A percentile compares a stretch with the other conserved stretches of the same genome.
Conservation (phyloP, 164 flowering plant genomes). For the Umbilicus rupestris region DNA sequence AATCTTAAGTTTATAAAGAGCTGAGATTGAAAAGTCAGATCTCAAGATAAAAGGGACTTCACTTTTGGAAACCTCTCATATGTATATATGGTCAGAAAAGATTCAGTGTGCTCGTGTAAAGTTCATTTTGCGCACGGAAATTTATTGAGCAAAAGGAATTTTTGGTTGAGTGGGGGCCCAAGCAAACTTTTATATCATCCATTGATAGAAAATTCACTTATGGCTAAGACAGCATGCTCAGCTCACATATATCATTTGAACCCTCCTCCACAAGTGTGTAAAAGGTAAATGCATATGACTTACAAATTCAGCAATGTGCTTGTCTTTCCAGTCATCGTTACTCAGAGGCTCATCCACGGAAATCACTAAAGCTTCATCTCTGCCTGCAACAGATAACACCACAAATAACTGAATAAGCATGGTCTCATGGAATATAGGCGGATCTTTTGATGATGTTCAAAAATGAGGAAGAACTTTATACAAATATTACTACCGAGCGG, state of each 20-base stretch:
- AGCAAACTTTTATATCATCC: too few relatives aligned
- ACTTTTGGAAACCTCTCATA: too few relatives aligned
- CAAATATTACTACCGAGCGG: neutral
- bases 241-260: neutral
- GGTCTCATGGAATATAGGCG: neutral
- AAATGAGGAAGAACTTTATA: neutral
- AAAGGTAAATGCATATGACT: constrained; percentile 19
- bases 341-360: constrained; percentile 36
- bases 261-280: neutral
- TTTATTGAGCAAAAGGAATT: too few relatives aligned
- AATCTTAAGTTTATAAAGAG: too few relatives aligned
- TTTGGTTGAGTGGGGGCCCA: too few relatives aligned
- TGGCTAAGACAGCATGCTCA: neutral
- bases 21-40: too few relatives aligned
- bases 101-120: too few relatives aligned
- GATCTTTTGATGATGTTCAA: neutral
- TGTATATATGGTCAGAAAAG: too few relatives aligned
- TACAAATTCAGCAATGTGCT: constrained; percentile 54
- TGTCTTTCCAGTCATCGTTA: constrained; percentile 33
- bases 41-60: too few relatives aligned
- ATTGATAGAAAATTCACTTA: too few relatives aligned
- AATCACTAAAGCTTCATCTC: constrained; percentile 44
- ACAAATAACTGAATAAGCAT: neutral
- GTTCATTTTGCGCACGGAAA: too few relatives aligned
- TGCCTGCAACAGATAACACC: constrained; percentile 32